Conservation (phyloP, 2,329 filamentous ascomycete species). For the Ascochyta rabiei region DNA sequence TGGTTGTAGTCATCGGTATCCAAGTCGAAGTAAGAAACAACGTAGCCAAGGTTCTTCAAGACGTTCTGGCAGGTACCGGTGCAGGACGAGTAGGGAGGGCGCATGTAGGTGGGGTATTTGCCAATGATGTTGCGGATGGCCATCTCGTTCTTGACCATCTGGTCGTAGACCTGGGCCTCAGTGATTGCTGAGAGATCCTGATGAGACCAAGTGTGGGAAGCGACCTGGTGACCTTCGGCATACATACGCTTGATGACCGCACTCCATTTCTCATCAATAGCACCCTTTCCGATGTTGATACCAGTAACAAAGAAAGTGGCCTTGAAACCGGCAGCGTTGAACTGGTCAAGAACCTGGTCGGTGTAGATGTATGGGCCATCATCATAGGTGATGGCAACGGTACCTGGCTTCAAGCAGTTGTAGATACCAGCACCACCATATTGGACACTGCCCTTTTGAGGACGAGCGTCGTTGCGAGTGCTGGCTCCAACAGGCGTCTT, state of each 20-base stretch:
- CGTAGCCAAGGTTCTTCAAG: conserved; percentile 58
- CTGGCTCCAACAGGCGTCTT: conserved; percentile 59
- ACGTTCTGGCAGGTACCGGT: conserved; percentile 46
- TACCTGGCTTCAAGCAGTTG: conserved; percentile 58
- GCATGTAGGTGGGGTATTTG: conserved; percentile 62
- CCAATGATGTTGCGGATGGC: conserved; percentile 61
- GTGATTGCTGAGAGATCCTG: conserved; percentile 54
- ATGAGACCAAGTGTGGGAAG: conserved; percentile 64
- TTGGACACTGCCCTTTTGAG: conserved; percentile 58
- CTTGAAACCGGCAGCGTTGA: conserved; percentile 64
- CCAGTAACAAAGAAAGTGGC: conserved; percentile 72
- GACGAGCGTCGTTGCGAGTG: conserved; percentile 59
- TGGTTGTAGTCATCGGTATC: conserved; percentile 57
- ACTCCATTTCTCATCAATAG: conserved; percentile 61
- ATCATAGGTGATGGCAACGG: conserved; percentile 70
- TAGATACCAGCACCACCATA: conserved; percentile 66
- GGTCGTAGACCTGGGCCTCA: conserved; percentile 52
- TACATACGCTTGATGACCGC: conserved; percentile 61
- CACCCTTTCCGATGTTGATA: conserved; percentile 61
- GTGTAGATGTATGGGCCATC: conserved; percentile 70
- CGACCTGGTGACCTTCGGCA: conserved; percentile 64
- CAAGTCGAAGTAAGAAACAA: conserved; percentile 65
- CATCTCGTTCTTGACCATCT: conserved; percentile 61
- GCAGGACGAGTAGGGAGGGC: conserved; percentile 57
- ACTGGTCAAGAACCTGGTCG: conserved; percentile 63